Percentiles rank a stretch among this genome's conserved stretches.
phyloP scores from a whole-genome alignment of 108 stramenopile species.

The Skeletonema menzelii region DNA sequence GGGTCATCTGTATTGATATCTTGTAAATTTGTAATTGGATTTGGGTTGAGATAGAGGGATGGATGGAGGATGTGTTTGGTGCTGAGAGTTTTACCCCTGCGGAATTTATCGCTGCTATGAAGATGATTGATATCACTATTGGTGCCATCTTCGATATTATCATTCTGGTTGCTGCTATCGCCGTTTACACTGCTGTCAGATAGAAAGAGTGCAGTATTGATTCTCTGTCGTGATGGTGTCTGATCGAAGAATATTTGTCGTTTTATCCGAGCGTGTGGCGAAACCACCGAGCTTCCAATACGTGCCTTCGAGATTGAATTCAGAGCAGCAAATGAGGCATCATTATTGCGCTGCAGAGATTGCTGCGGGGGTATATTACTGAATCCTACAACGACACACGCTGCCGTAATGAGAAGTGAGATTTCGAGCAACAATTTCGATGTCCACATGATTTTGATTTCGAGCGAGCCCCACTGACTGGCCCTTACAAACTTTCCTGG shows the following conservation, averaged over 20 bases:
- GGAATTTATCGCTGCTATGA: not conserved
- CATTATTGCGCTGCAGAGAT: not conserved
- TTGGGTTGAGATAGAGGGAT: slow-evolving; percentile 19
- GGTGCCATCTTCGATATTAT: not conserved
- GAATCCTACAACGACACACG: not conserved
- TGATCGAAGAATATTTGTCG: not conserved
- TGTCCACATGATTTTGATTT: not conserved
- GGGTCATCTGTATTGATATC: slow-evolving; percentile 6
- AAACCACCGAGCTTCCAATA: not conserved
- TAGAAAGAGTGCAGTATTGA: not conserved
- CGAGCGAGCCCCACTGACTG: no score
- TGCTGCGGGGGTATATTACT: not conserved
- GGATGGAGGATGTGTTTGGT: slow-evolving; percentile 28
- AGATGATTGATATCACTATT: not conserved
- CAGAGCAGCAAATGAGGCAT: not conserved
- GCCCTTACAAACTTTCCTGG: no score
- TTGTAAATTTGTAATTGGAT: not conserved
- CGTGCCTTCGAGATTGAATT: not conserved
- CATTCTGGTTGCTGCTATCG: not conserved
- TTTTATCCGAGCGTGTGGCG: not conserved
- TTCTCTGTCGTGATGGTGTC: not conserved
- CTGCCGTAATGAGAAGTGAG: not conserved
- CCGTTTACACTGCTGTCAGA: not conserved
- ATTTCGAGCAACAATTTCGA: not conserved
- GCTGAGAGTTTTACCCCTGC: slow-evolving; percentile 30